Evolutionary conservation across 2,329 filamentous ascomycete genomes (phyloP).

Genomic region (Claviceps maximensis): DNA sequence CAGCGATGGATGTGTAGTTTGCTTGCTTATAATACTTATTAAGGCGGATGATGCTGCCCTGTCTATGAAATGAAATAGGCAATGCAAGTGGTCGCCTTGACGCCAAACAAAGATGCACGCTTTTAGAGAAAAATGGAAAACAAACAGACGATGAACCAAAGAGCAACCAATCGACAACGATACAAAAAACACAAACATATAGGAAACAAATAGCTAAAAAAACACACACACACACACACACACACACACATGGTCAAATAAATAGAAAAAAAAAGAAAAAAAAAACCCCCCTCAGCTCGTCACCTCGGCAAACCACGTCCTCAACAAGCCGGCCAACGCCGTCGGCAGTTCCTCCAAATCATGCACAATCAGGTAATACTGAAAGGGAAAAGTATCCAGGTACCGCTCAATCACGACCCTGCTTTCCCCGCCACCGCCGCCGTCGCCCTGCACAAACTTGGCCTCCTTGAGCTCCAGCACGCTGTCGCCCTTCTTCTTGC

Average conservation of each 20-base stretch:
- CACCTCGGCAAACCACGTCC: slow-evolving; percentile 86
- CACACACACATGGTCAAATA: not conserved
- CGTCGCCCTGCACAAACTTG: slow-evolving; percentile 54
- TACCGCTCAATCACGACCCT: slow-evolving; percentile 78
- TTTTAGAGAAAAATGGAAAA: not conserved
- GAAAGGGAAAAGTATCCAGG: slow-evolving; percentile 90
- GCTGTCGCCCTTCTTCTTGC: slow-evolving; percentile 39
- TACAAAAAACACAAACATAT: too few species aligned
- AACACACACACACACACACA: not conserved
- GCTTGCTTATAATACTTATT: too few species aligned
- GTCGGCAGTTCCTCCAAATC: slow-evolving; percentile 82
- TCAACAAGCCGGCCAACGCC: slow-evolving; percentile 73
- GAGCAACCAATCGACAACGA: too few species aligned
- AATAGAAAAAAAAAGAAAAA: not conserved
- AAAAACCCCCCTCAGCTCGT: slow-evolving; percentile 22
- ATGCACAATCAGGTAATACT: slow-evolving; percentile 90
- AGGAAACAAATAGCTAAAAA: not conserved
- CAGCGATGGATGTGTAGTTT: too few species aligned
- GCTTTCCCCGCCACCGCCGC: slow-evolving; percentile 31
- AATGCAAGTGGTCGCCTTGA: too few species aligned
- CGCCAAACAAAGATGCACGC: too few species aligned
- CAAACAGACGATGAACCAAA: too few species aligned
- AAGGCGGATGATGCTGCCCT: too few species aligned
- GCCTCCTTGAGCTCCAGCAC: slow-evolving; percentile 86
- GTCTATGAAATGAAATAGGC: too few species aligned